phyloP scores from a whole-genome alignment of 2,329 filamentous ascomycete genomes.

The Daldinia eschscholtzii region DNA sequence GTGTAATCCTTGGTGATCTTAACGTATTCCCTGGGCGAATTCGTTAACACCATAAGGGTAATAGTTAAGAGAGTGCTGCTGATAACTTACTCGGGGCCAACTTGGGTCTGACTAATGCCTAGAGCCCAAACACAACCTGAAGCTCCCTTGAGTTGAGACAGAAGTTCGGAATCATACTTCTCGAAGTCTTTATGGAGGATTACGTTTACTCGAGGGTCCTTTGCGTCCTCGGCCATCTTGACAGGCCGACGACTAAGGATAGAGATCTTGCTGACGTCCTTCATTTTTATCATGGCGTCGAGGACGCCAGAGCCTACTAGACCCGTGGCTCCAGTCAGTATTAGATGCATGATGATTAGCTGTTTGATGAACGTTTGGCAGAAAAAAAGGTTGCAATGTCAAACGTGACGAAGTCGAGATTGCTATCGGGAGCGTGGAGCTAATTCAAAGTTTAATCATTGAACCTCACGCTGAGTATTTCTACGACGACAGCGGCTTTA shows the following conservation, averaged over 20 bases:
- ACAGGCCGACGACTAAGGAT: conserved; percentile 74
- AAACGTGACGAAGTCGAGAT: neutral
- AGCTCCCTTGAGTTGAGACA: conserved; percentile 72
- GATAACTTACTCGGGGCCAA: conserved; percentile 67
- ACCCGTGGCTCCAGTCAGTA: conserved; percentile 77
- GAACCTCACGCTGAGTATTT: neutral
- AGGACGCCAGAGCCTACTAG: conserved; percentile 72
- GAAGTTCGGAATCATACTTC: conserved; percentile 68
- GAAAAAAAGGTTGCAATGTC: neutral
- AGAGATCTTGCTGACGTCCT: conserved; percentile 72
- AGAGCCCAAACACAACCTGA: conserved; percentile 80
- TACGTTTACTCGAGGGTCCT: conserved; percentile 72
- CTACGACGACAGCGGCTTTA: neutral
- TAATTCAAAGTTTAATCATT: neutral
- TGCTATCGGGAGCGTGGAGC: neutral
- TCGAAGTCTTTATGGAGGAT: conserved; percentile 77
- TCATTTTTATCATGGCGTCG: conserved; percentile 70
- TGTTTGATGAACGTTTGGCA: neutral
- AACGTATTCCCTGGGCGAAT: conserved; percentile 66
- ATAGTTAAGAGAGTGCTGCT: neutral
- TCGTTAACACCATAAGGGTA: neutral
- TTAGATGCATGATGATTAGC: conserved; percentile 68
- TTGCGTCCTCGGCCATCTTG: conserved; percentile 67
- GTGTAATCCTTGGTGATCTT: conserved; percentile 77
- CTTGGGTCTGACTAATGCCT: conserved; percentile 72